Conservation (phyloP, 2,329 filamentous ascomycete genomes). For the Fusarium nygamai region DNA sequence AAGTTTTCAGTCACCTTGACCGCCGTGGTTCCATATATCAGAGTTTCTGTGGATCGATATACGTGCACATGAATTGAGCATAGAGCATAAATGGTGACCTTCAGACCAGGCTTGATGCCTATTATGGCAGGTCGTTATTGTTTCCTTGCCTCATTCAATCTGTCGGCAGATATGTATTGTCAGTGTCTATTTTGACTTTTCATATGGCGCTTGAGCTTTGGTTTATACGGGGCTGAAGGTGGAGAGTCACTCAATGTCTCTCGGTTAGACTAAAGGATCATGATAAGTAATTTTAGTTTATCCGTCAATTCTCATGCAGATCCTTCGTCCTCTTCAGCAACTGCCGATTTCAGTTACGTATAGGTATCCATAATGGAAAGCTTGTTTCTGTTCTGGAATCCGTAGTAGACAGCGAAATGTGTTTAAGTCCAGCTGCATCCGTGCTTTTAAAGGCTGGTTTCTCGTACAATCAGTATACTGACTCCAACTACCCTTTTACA, state of each 20-base stretch:
- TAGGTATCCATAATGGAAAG: background rate
- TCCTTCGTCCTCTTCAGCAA: background rate
- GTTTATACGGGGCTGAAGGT: background rate
- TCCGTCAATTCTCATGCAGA: background rate
- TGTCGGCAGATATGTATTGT: background rate
- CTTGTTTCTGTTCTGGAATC: background rate
- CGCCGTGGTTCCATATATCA: background rate
- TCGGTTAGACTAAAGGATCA: background rate
- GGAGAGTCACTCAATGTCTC: background rate
- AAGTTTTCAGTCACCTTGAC: background rate
- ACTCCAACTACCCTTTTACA: background rate
- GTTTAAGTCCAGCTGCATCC: background rate
- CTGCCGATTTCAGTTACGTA: no score
- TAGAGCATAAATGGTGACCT: background rate
- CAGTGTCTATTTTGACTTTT: background rate
- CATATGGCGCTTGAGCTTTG: background rate
- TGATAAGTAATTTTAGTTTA: background rate
- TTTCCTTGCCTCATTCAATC: background rate
- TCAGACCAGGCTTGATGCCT: background rate
- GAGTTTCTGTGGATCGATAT: background rate
- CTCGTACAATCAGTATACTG: background rate
- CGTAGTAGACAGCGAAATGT: background rate
- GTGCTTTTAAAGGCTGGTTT: background rate
- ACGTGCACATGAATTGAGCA: background rate
- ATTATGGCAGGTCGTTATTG: background rate